A percentile compares a stretch with the other conserved stretches of the same genome.
These are phyloP conservation scores for Chenopodium formosanum DNA, from an alignment of 148 eudicot species.

Conservation along the genomic window DNA sequence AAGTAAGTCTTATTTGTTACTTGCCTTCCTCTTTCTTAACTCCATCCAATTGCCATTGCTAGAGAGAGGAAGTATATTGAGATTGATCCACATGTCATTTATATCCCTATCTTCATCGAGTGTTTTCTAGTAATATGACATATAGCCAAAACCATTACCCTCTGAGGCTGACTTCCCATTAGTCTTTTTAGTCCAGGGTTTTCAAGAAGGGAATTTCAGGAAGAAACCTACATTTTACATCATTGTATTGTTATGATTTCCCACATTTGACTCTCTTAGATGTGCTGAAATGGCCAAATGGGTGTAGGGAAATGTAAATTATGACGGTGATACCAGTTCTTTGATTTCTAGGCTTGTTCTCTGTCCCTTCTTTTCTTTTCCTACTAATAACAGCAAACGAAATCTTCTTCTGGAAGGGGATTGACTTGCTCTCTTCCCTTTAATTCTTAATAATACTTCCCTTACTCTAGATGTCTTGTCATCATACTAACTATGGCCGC, in stretches of 20 bases:
- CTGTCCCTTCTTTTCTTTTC: background rate
- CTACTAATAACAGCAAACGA: background rate
- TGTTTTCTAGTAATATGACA: background rate
- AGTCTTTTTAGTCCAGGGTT: background rate
- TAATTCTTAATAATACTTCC: background rate
- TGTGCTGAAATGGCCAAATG: background rate
- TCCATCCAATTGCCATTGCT: background rate
- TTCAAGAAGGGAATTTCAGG: background rate
- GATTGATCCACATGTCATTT: background rate
- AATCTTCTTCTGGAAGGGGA: background rate
- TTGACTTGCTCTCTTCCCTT: background rate
- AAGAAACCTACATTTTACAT: background rate
- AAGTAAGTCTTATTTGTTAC: conserved; percentile 25
- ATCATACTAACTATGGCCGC: no score
- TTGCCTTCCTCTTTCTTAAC: background rate
- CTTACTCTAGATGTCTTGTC: background rate
- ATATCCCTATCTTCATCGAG: background rate
- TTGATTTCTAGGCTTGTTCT: background rate
- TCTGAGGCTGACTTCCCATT: background rate
- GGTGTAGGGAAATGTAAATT: background rate
- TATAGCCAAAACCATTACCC: background rate
- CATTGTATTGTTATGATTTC: background rate
- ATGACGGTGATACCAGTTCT: background rate
- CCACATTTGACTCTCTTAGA: background rate
- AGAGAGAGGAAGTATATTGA: background rate